Evolutionary conservation across 306 rosid species (phyloP).

Genomic region (Crotalaria pallida): DNA sequence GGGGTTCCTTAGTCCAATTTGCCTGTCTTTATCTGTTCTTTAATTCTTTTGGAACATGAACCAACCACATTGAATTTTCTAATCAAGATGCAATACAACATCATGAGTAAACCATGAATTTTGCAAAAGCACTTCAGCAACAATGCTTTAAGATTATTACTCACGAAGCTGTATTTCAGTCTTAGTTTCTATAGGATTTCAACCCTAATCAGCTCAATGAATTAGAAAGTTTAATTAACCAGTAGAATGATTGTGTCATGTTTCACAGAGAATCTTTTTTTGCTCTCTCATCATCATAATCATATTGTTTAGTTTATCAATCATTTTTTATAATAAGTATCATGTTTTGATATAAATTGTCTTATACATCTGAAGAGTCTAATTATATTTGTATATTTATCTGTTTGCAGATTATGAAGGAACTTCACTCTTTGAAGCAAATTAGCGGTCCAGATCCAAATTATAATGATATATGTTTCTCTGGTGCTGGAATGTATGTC

Average conservation of each 20-base stretch:
- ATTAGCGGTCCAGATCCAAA: constrained; percentile 88
- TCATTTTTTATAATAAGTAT: neutral
- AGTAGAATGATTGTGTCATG: constrained; percentile 1
- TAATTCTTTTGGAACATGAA: neutral
- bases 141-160: neutral
- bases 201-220: neutral
- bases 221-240: constrained; percentile 9
- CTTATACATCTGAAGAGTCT: neutral
- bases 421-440: constrained; percentile 51
- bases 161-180: neutral
- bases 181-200: neutral
- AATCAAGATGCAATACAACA: constrained; percentile 1
- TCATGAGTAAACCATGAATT: neutral
- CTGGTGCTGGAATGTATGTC: constrained; percentile 69
- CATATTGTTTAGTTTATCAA: constrained; percentile 3
- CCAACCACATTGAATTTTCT: neutral
- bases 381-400: constrained; percentile 12
- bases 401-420: constrained; percentile 60
- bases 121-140: neutral
- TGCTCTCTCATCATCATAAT: neutral
- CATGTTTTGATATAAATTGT: neutral
- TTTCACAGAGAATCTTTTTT: neutral
- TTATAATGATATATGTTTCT: constrained; percentile 73
- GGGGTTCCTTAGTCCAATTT: too few relatives aligned
- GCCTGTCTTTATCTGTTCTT: neutral